Evolutionary conservation across 2,329 filamentous ascomycete species (phyloP).

Genomic region (Cadophora sp.): DNA sequence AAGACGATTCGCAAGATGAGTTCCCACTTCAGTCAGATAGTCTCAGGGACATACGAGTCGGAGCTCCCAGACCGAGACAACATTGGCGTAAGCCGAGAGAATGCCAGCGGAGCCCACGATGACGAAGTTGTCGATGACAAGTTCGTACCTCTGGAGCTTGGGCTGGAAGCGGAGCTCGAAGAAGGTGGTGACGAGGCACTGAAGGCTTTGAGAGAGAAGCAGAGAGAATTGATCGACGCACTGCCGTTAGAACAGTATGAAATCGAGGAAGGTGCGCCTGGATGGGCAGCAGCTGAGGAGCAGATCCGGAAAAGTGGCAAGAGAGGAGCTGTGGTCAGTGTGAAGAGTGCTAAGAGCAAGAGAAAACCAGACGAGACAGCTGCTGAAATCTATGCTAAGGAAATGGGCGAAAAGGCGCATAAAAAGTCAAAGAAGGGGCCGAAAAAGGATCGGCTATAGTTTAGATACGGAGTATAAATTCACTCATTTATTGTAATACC

Average conservation of each 20-base stretch:
- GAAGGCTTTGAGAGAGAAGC: conserved; percentile 75
- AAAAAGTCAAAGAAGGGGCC: conserved; percentile 60
- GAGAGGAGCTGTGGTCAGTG: conserved; percentile 72
- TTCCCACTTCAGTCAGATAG: conserved; percentile 74
- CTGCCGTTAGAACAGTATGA: conserved; percentile 85
- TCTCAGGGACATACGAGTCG: conserved; percentile 75
- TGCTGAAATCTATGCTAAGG: conserved; percentile 67
- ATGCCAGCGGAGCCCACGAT: conserved; percentile 70
- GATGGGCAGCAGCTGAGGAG: conserved; percentile 76
- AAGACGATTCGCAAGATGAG: conserved; percentile 93
- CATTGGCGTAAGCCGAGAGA: conserved; percentile 63
- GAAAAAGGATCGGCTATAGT: conserved; percentile 36
- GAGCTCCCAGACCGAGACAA: conserved; percentile 65
- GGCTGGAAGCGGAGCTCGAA: conserved; percentile 81
- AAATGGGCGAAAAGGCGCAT: conserved; percentile 58
- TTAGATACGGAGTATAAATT: neutral
- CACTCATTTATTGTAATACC: conserved; percentile 13
- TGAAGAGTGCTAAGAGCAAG: conserved; percentile 80
- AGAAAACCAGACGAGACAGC: conserved; percentile 70
- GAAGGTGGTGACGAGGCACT: conserved; percentile 82
- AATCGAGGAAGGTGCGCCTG: conserved; percentile 65
- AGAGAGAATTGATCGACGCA: conserved; percentile 87
- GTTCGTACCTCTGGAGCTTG: conserved; percentile 73
- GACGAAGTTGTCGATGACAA: conserved; percentile 69
- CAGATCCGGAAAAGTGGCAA: conserved; percentile 69